Conservation (phyloP, 2,329 filamentous ascomycete genomes). For the Ophiostoma sp. region DNA sequence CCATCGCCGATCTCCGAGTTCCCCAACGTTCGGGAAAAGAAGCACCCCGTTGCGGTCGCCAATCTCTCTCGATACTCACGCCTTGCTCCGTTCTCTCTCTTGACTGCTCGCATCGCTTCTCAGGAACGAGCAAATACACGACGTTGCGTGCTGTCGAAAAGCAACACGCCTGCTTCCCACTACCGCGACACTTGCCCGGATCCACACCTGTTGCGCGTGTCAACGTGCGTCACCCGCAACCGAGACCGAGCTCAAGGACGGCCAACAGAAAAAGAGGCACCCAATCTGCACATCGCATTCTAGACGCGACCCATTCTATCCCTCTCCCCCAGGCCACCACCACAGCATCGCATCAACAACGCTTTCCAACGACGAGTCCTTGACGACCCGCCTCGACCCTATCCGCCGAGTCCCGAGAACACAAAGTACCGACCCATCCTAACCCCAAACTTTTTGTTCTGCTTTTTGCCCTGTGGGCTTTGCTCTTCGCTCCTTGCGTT, state of each 20-base stretch:
- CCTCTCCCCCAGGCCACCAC: background rate
- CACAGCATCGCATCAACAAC: background rate
- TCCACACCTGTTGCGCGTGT: constrained; percentile 14
- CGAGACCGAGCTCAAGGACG: background rate
- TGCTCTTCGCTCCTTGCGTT: background rate
- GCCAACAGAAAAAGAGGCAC: constrained; percentile 8
- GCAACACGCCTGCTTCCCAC: background rate
- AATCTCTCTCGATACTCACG: background rate
- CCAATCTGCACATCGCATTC: background rate
- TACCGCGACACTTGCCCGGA: background rate
- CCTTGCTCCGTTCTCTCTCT: background rate
- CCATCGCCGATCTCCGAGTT: constrained; percentile 2
- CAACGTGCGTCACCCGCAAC: constrained; percentile 11
- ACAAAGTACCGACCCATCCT: constrained; percentile 11
- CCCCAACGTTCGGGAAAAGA: background rate
- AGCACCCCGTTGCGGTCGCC: background rate
- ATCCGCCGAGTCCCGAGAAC: constrained; percentile 9
- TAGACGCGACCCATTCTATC: constrained; percentile 11
- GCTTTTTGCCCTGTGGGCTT: background rate
- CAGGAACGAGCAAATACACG: background rate
- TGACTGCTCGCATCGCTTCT: background rate
- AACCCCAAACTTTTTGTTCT: constrained; percentile 7
- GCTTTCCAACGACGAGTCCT: background rate
- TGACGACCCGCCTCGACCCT: background rate
- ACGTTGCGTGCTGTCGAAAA: background rate